Evolutionary conservation across 2,329 filamentous ascomycete species (phyloP).

Genomic region (Colletotrichum costaricense): DNA sequence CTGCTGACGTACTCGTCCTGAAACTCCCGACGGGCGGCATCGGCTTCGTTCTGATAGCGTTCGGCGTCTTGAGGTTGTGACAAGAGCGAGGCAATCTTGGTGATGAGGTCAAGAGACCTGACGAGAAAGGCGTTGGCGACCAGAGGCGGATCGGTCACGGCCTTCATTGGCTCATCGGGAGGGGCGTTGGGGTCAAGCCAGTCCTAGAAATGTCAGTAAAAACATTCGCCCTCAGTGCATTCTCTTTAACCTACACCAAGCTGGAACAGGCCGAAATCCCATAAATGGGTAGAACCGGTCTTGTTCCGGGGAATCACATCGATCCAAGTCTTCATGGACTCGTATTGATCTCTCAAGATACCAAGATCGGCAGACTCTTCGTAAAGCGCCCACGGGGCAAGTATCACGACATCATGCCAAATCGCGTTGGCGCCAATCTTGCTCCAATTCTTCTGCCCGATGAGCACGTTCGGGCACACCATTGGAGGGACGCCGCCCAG

Average conservation of each 20-base stretch:
- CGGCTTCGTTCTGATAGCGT: neutral
- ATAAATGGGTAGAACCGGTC: conserved; percentile 5
- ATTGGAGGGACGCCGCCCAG: conserved; percentile 48
- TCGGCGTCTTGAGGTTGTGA: neutral
- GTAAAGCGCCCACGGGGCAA: conserved; percentile 23
- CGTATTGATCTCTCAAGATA: conserved; percentile 18
- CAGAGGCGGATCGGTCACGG: conserved; percentile 42
- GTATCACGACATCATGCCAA: conserved; percentile 28
- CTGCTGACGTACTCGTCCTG: conserved; percentile 38
- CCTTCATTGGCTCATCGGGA: conserved; percentile 41
- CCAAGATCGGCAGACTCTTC: conserved; percentile 6
- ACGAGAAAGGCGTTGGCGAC: conserved; percentile 47
- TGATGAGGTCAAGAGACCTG: conserved; percentile 16
- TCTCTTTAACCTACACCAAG: conserved; percentile 3
- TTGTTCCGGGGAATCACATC: conserved; percentile 1
- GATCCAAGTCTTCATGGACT: conserved; percentile 17
- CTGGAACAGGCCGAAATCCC: conserved; percentile 16
- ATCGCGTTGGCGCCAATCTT: conserved; percentile 35
- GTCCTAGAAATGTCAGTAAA: conserved; percentile 23
- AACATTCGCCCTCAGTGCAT: rapidly evolving
- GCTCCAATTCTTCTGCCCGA: conserved; percentile 21
- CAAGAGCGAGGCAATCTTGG: neutral
- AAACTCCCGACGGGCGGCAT: conserved; percentile 31
- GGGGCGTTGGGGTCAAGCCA: conserved; percentile 48
- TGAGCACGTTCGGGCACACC: conserved; percentile 42